Base-by-base conservation (phyloP, 2,329 filamentous ascomycete species). In the Hortaea werneckii region DNA sequence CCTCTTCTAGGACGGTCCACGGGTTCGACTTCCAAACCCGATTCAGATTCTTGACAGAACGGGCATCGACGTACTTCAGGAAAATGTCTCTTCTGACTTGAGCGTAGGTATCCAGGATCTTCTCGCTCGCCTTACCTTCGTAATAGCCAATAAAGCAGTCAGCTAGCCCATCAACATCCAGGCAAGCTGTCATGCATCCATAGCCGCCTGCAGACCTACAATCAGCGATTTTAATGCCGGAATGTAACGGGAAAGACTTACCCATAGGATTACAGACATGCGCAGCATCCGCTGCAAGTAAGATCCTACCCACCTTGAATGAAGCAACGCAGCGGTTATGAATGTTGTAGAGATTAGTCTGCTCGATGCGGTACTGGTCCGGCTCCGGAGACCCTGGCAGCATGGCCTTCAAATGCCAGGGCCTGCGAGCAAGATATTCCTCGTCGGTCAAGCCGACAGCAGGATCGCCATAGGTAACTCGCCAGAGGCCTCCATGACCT, bases 391-490 rank as follows among this genome's bases (percentile, higher is more conserved):
- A 37, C 13, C 54, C 54, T 8, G 55, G 55, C 8, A 59, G 42
- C 43, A 59, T 55, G 29, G 43, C 34, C 42, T 59, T 56, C 40
- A 57, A 48, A 34, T 56, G 54, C 51, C 46, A 52, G 7, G 47
- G 43, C 27, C 50, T 28, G n/a, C 56, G 43, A 6, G 41, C 47
- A 5, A 55, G 43, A 30, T 57, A 53, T 30, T 59, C 54, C 32
- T 53, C 54, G 37, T 59, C 54, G 4, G 55, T 59, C 10, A 61
- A 44, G 1, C 55, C 59, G 0, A 52, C 49, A 1, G 59, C 53
- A 1, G 63, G 54, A 10, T 66, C 63, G 5, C 68, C 67, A 41
- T 68, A 70, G 5, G 61, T 65, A 1, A 69, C 64, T 26, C 68
- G 57, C 68, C 68, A 71, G 3, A 70, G 47, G 0, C 63, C 64